These are phyloP conservation scores for Hyaloscypha variabilis DNA, from an alignment of 495 filamentous ascomycete genomes.

Conservation along the genomic window DNA sequence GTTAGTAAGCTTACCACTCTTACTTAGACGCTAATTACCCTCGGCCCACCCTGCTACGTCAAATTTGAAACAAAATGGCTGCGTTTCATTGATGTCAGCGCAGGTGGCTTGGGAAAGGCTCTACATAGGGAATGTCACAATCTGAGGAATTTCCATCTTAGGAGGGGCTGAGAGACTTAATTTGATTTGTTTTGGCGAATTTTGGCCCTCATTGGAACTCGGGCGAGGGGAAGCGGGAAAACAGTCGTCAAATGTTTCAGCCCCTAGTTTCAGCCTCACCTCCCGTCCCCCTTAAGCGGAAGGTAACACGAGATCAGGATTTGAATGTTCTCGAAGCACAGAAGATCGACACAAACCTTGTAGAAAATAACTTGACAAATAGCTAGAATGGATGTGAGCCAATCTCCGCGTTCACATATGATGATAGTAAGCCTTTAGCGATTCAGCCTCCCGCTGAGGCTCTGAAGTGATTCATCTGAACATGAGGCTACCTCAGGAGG, in stretches of 20 bases:
- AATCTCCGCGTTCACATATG: slow-evolving; percentile 4
- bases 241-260: not conserved
- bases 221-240: slow-evolving; percentile 2
- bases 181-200: slow-evolving; percentile 2
- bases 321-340: not conserved
- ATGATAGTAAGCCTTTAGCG: not conserved
- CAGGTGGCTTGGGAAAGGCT: not conserved
- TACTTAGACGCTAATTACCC: too few relatives aligned
- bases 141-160: slow-evolving; percentile 4
- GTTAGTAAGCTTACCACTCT: too few relatives aligned
- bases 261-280: slow-evolving; percentile 11
- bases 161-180: slow-evolving; percentile 4
- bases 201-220: slow-evolving; percentile 5
- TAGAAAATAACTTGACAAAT: not conserved
- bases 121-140: not conserved
- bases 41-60: not conserved
- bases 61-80: not conserved
- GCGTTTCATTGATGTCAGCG: not conserved
- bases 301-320: not conserved
- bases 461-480: too few relatives aligned
- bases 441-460: not conserved
- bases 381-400: not conserved
- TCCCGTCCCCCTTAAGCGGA: slow-evolving; percentile 1
- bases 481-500: too few relatives aligned
- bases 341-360: not conserved